phyloP scores from a whole-genome alignment of 202 grass and related monocot genomes.

The Zizania palustris region DNA sequence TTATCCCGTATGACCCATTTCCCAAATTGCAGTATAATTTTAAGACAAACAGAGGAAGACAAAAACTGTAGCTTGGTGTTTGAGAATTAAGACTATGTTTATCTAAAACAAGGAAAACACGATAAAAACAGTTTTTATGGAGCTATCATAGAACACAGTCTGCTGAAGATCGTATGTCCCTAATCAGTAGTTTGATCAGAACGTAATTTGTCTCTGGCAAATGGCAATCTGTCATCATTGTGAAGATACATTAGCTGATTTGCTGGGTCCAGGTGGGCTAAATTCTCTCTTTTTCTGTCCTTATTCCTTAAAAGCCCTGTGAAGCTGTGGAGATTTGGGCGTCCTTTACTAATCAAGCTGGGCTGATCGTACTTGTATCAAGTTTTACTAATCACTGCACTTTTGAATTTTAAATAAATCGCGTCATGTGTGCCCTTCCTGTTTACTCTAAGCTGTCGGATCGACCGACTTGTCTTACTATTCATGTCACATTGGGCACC shows the following conservation, averaged over 20 bases:
- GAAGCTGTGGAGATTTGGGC: slow-evolving; percentile 45
- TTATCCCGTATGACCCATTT: neutral
- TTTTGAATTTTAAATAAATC: slow-evolving; percentile 45
- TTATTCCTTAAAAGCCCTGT: slow-evolving; percentile 64
- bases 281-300: slow-evolving; percentile 46
- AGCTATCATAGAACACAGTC: slow-evolving; percentile 29
- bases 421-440: slow-evolving; percentile 45
- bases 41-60: slow-evolving; percentile 16
- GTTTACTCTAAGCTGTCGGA: slow-evolving; percentile 56
- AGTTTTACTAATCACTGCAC: slow-evolving; percentile 14
- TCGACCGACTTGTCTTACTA: slow-evolving; percentile 38
- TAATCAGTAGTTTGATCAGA: slow-evolving; percentile 54
- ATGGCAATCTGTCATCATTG: slow-evolving; percentile 48
- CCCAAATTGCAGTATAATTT: slow-evolving; percentile 5
- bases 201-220: slow-evolving; percentile 39
- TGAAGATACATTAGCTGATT: slow-evolving; percentile 54
- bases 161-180: slow-evolving; percentile 44
- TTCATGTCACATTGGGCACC: slow-evolving; percentile 23
- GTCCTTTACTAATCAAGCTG: slow-evolving; percentile 48
- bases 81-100: too few species aligned
- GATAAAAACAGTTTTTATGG: neutral
- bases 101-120: neutral
- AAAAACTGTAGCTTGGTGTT: neutral
- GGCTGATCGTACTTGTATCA: slow-evolving; percentile 40
- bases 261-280: slow-evolving; percentile 61